Evolutionary conservation across 139 green algal species (phyloP).

Genomic region (Parachlorella kessleri): DNA sequence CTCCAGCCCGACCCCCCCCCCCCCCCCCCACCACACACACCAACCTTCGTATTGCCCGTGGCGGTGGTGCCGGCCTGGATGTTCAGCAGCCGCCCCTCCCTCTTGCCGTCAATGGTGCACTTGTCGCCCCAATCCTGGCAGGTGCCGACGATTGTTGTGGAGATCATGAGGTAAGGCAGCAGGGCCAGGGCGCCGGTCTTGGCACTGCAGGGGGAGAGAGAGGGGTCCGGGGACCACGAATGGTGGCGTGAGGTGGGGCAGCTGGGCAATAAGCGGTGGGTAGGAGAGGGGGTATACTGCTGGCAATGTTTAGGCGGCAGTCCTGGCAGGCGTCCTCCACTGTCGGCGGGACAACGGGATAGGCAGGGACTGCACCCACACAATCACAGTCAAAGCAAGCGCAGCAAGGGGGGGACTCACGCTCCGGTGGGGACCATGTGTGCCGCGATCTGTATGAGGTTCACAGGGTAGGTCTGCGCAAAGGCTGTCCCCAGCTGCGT

Average conservation of each 20-base stretch:
- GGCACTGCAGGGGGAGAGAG: not conserved
- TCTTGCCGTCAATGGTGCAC: conserved; percentile 33
- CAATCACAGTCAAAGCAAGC: too few species aligned
- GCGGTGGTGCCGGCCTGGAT: not conserved
- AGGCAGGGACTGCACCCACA: too few species aligned
- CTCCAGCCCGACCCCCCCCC: not conserved
- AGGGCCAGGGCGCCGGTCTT: conserved; percentile 10
- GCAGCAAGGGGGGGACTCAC: not conserved
- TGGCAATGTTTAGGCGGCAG: too few species aligned
- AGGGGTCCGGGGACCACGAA: not conserved
- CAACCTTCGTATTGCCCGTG: not conserved
- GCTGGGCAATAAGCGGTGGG: too few species aligned
- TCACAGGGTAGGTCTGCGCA: not conserved
- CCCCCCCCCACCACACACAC: not conserved
- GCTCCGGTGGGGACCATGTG: conserved; percentile 27
- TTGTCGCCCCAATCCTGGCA: conserved; percentile 24
- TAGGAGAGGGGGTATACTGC: too few species aligned
- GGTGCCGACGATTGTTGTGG: not conserved
- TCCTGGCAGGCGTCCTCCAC: too few species aligned
- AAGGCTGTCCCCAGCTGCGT: not conserved
- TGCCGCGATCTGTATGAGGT: not conserved
- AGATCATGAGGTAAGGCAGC: conserved; percentile 12
- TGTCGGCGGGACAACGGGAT: too few species aligned
- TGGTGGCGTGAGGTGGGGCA: too few species aligned
- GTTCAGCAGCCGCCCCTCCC: conserved; percentile 22